A percentile compares a stretch with the other conserved stretches of the same genome.
phyloP scores from a whole-genome alignment of 2,329 filamentous ascomycete genomes.

The Macrophomina tecta region DNA sequence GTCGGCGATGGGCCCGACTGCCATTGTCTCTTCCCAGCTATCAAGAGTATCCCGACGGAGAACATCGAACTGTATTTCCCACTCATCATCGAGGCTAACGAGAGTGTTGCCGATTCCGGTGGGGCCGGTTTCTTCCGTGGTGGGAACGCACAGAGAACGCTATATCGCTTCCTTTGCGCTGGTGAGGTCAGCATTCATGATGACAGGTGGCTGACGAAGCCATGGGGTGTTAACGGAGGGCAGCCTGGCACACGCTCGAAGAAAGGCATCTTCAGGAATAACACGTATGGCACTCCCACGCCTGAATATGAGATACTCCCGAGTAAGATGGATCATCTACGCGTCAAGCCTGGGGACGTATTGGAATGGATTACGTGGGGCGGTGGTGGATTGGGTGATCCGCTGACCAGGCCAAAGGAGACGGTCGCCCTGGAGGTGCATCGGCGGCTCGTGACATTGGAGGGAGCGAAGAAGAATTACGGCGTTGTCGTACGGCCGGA shows the following conservation, averaged over 20 bases:
- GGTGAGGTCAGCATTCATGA: conserved; percentile 57
- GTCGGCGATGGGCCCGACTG: conserved; percentile 58
- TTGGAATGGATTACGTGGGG: conserved; percentile 60
- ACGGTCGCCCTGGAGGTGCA: conserved; percentile 56
- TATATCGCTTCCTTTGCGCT: conserved; percentile 54
- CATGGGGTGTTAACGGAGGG: conserved; percentile 57
- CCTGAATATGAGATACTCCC: conserved; percentile 41
- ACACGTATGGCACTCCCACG: conserved; percentile 40
- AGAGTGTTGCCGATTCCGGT: conserved; percentile 56
- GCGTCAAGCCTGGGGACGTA: conserved; percentile 54
- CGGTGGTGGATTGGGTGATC: conserved; percentile 56
- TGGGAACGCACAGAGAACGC: conserved; percentile 56
- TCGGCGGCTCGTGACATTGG: conserved; percentile 51
- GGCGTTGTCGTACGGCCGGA: conserved; percentile 51
- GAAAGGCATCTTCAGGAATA: conserved; percentile 53
- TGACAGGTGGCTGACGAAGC: conserved; percentile 57
- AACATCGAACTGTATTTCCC: conserved; percentile 57
- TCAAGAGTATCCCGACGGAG: conserved; percentile 58
- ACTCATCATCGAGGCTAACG: conserved; percentile 56
- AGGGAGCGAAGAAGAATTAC: conserved; percentile 52
- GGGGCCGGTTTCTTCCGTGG: conserved; percentile 56
- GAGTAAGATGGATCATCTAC: conserved; percentile 57
- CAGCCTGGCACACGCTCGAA: conserved; percentile 51
- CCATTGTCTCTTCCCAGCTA: conserved; percentile 58
- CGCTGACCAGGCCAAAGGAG: conserved; percentile 50